A percentile compares a stretch with the other conserved stretches of the same genome.
These are phyloP conservation scores for Phytopythium sindhum DNA, from an alignment of 352 stramenopile genomes.

Conservation along the genomic window DNA sequence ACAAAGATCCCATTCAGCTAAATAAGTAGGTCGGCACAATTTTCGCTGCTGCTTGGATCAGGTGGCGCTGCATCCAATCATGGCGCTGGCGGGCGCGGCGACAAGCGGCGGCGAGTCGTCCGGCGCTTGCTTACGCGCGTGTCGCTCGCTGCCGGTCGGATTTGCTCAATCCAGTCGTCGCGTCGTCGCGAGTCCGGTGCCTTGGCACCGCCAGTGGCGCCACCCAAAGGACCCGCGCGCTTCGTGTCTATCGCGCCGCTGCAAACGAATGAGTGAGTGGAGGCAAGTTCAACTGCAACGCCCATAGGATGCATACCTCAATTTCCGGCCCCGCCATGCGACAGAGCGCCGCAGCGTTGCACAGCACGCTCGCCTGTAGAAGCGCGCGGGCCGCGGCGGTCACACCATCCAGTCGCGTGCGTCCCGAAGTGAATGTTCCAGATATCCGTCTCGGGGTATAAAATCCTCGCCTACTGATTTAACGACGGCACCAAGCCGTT, in stretches of 20 bases:
- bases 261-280: slow-evolving; percentile 2
- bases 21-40: not conserved
- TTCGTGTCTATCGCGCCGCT: slow-evolving; percentile 2
- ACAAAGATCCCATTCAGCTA: not conserved
- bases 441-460: too few relatives aligned
- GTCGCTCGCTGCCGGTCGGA: slow-evolving; percentile 1
- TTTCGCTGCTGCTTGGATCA: not conserved
- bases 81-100: too few relatives aligned
- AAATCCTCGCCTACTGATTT: too few relatives aligned
- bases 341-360: not conserved
- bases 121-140: not conserved
- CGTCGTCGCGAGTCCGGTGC: not conserved
- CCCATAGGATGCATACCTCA: too few relatives aligned
- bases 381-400: not conserved
- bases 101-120: not conserved
- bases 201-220: not conserved
- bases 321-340: not conserved
- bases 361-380: not conserved
- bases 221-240: not conserved
- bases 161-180: not conserved
- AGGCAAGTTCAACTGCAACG: slow-evolving; percentile 1
- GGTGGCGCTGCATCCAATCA: not conserved
- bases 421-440: too few relatives aligned
- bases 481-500: too few relatives aligned
- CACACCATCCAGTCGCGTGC: not conserved